These are phyloP conservation scores for Tillandsia leiboldiana DNA, from an alignment of 176 grass and related monocot species.

Conservation along the genomic window DNA sequence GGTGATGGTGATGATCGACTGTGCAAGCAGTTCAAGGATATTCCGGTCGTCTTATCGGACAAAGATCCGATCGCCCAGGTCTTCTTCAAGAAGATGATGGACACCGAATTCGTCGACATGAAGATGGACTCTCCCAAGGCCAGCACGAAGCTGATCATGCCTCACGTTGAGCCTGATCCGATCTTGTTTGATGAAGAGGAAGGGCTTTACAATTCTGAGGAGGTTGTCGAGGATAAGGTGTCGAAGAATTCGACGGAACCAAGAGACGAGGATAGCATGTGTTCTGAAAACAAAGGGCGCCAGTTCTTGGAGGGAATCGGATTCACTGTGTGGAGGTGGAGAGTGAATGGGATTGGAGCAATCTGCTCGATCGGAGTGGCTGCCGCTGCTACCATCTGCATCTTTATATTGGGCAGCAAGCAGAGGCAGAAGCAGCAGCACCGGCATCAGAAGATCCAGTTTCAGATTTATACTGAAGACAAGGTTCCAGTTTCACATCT, in stretches of 20 bases:
- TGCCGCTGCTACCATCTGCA: constrained; percentile 55
- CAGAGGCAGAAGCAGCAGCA: constrained; percentile 28
- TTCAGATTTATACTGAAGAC: constrained; percentile 45
- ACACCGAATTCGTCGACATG: constrained; percentile 13
- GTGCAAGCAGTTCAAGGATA: constrained; percentile 31
- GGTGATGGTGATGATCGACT: background rate
- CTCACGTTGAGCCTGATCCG: constrained; percentile 8
- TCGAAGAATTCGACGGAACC: constrained; percentile 2
- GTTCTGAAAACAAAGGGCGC: constrained; percentile 5
- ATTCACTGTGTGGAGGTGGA: constrained; percentile 31
- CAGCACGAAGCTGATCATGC: background rate
- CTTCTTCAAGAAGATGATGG: constrained; percentile 20
- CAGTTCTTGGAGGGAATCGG: constrained; percentile 21
- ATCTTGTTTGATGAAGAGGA: constrained; percentile 21
- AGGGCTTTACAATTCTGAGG: constrained; percentile 2
- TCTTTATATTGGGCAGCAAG: constrained; percentile 45
- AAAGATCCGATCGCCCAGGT: constrained; percentile 11
- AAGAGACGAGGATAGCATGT: background rate
- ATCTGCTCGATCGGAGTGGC: constrained; percentile 79
- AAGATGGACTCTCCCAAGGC: constrained; percentile 11
- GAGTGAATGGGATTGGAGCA: constrained; percentile 46
- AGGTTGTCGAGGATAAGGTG: constrained; percentile 12
- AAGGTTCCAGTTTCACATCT: constrained; percentile 26
- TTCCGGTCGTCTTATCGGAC: constrained; percentile 4
- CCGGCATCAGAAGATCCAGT: constrained; percentile 49